Base-by-base conservation (phyloP, 495 filamentous ascomycete genomes). In the Trichoderma asperelloides region DNA sequence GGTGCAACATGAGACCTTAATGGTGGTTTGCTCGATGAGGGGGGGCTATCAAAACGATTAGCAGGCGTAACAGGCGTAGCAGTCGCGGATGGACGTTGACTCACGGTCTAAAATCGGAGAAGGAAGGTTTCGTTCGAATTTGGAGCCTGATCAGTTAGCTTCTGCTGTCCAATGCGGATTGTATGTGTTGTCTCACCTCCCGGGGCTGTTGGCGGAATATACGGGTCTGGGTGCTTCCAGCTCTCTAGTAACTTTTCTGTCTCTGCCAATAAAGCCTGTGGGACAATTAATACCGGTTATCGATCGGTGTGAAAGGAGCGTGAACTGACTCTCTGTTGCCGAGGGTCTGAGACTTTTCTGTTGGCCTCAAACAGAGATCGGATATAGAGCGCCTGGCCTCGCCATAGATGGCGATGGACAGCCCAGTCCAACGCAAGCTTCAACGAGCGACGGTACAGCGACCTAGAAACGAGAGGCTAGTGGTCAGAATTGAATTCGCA, bases 201-300 rank as follows among this genome's bases (percentile, higher is more conserved):
- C 21, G 95, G 95, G 15, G 95, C 94, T 21, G 92, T 94, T 9
- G 95, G 95, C 63, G 87, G 85, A 66, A 82, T 78, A 74, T 96
- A 98, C 37, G 94, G 92, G 74, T 99, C 95, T 3, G 95, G 95
- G 74, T 99, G 96, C 77, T 97, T 97, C 93, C 93, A 99, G 71
- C 86, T 90, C 71, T 97, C 87, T 68, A 99, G 77, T 65, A 96
- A 73, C 66, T 88, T 87, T 77, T 98, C 95, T 39, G 96, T 91
- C 77, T 96, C 91, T 69, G 88, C 85, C 60, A 98, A 79, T 63
- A 99, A 74, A 28, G 84, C 86, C 94, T 97, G 65, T 33, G 2
- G 9, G 6, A 63, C 11, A 47, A 18, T 37, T 43, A 39, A 37
- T 27, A 69, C 68, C 47, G 63, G 49, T 60, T 27, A 13, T 51